Evolutionary conservation across 208 protist genomes (phyloP).

Genomic region (Leishmania martiniquensis): DNA sequence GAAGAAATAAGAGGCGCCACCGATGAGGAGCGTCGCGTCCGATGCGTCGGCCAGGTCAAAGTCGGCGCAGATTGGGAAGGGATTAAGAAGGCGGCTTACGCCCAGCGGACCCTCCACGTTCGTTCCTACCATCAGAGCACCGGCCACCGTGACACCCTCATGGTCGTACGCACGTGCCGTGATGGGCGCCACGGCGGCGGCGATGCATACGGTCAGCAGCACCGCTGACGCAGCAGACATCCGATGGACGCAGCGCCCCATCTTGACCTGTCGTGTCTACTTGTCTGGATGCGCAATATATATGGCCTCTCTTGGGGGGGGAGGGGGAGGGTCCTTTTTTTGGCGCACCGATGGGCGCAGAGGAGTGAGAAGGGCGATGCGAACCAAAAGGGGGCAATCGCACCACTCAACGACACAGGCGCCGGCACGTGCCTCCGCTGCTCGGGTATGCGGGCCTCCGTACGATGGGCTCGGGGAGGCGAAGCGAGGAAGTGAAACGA

Average conservation of each 20-base stretch:
- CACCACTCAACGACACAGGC: neutral
- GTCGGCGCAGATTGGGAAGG: constrained; percentile 42
- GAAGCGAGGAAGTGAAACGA: too few relatives aligned
- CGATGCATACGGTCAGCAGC: neutral
- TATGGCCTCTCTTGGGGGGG: neutral
- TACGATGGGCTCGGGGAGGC: neutral
- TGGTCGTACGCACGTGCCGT: constrained; percentile 4
- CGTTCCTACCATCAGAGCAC: neutral
- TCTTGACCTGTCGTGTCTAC: neutral
- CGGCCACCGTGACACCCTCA: constrained; percentile 41
- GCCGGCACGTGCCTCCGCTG: neutral
- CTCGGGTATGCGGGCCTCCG: neutral
- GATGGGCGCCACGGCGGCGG: neutral
- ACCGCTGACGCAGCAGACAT: neutral
- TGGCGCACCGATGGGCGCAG: too few relatives aligned
- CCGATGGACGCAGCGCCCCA: neutral
- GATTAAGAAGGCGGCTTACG: constrained; percentile 34
- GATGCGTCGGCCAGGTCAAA: constrained; percentile 25
- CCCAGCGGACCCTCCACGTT: constrained; percentile 34
- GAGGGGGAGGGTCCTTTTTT: neutral
- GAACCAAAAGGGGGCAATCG: neutral
- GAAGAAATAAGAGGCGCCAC: constrained; percentile 36
- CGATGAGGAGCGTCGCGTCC: constrained; percentile 43
- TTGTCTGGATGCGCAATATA: neutral
- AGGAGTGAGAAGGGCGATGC: too few relatives aligned